Conservation (phyloP, 140 eudicot species). For the Stevia rebaudiana region DNA sequence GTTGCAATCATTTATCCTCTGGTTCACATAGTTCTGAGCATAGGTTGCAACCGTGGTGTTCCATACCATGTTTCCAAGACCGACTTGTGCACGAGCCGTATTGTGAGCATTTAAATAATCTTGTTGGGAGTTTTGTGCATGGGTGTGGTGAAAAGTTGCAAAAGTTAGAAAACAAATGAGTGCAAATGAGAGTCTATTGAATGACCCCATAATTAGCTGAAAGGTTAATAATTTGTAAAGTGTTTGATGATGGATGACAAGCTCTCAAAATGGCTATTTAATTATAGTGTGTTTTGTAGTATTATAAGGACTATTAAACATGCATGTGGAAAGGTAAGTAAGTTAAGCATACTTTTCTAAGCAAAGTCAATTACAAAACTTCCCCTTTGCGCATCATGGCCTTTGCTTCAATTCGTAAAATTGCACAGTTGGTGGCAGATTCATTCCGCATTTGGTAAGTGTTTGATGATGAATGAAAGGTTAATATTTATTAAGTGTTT, state of each 20-base stretch:
- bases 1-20: not conserved
- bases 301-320: no score
- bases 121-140: conserved; percentile 14
- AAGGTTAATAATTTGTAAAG: not conserved
- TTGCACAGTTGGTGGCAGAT: not conserved
- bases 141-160: conserved; percentile 5
- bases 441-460: no score
- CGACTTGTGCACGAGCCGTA: conserved; percentile 20
- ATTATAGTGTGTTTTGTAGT: conserved; percentile 3
- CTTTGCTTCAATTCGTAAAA: not conserved
- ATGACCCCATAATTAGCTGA: not conserved
- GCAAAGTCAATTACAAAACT: not conserved
- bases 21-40: conserved; percentile 33
- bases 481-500: no score
- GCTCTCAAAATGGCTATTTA: conserved; percentile 13
- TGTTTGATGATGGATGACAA: not conserved
- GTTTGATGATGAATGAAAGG: no score
- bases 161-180: conserved; percentile 16
- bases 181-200: conserved; percentile 7
- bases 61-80: conserved; percentile 13
- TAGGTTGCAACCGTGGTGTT: conserved; percentile 25
- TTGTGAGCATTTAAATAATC: conserved; percentile 40
- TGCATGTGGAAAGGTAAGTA: not conserved
- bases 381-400: not conserved
- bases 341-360: not conserved